These are phyloP conservation scores for Quercus robur DNA, from an alignment of 306 rosid species.

Conservation along the genomic window DNA sequence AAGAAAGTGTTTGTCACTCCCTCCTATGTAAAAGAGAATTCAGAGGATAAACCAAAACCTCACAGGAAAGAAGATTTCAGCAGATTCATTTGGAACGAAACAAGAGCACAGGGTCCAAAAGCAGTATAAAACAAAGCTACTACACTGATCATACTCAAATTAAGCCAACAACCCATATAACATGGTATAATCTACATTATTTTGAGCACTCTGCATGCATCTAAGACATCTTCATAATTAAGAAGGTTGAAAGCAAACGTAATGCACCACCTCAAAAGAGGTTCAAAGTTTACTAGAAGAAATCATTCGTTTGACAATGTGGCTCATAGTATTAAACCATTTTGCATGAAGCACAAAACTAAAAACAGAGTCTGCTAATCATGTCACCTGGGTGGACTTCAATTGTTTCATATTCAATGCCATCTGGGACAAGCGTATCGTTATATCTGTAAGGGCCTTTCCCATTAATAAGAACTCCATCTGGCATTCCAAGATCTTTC, in stretches of 20 bases:
- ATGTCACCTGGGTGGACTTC: slow-evolving; percentile 76
- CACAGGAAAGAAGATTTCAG: neutral
- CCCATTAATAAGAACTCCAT: slow-evolving; percentile 97
- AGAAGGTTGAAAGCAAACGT: neutral
- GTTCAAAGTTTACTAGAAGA: neutral
- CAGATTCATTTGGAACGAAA: neutral
- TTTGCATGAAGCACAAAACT: neutral
- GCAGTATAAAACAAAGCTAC: neutral
- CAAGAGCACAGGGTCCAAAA: slow-evolving; percentile 2
- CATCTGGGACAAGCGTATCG: slow-evolving; percentile 77
- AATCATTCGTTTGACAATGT: neutral
- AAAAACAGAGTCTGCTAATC: slow-evolving; percentile 5
- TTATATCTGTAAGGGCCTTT: slow-evolving; percentile 91
- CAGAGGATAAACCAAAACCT: neutral
- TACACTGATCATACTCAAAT: neutral
- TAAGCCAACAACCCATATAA: neutral
- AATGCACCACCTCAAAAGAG: neutral
- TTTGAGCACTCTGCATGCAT: neutral
- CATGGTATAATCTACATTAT: neutral
- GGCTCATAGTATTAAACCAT: neutral
- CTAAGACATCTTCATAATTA: neutral
- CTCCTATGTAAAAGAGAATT: neutral
- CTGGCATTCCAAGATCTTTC: slow-evolving; percentile 89
- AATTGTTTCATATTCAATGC: slow-evolving; percentile 67
- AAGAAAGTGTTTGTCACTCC: neutral